phyloP scores from a whole-genome alignment of 2,329 filamentous ascomycete species.

The Penicillium verrucosum region DNA sequence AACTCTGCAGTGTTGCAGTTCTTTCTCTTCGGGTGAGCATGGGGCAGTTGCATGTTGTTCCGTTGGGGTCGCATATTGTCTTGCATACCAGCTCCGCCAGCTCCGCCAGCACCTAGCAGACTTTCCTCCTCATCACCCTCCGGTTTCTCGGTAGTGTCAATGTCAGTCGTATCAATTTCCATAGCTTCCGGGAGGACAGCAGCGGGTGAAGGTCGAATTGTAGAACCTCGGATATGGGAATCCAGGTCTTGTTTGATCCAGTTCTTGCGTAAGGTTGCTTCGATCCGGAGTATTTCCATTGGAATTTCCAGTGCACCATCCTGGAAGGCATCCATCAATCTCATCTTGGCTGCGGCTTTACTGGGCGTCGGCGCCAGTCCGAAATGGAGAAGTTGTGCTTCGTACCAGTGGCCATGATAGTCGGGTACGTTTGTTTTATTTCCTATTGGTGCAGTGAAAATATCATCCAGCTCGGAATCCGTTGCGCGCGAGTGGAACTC shows the following conservation, averaged over 20 bases:
- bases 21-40: not conserved
- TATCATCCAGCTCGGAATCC: conserved; percentile 44
- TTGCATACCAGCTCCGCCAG: not conserved
- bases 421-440: conserved; percentile 37
- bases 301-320: conserved; percentile 51
- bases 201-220: not conserved
- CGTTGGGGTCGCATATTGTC: not conserved
- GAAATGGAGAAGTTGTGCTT: conserved; percentile 62
- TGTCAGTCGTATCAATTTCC: not conserved
- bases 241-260: conserved; percentile 50
- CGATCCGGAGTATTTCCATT: conserved; percentile 47
- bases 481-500: conserved; percentile 48
- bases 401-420: conserved; percentile 59
- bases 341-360: conserved; percentile 58
- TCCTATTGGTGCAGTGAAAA: conserved; percentile 32
- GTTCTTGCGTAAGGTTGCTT: conserved; percentile 56
- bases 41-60: not conserved
- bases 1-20: not conserved
- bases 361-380: conserved; percentile 55
- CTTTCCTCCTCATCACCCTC: not conserved
- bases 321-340: conserved; percentile 57
- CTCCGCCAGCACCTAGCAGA: no score
- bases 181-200: not conserved
- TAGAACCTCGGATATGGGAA: not conserved
- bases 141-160: not conserved